Evolutionary conservation across 495 filamentous ascomycete species (phyloP), one percentile per base, ranked within the genome.

Genomic region (Pseudevernia furfuracea): DNA sequence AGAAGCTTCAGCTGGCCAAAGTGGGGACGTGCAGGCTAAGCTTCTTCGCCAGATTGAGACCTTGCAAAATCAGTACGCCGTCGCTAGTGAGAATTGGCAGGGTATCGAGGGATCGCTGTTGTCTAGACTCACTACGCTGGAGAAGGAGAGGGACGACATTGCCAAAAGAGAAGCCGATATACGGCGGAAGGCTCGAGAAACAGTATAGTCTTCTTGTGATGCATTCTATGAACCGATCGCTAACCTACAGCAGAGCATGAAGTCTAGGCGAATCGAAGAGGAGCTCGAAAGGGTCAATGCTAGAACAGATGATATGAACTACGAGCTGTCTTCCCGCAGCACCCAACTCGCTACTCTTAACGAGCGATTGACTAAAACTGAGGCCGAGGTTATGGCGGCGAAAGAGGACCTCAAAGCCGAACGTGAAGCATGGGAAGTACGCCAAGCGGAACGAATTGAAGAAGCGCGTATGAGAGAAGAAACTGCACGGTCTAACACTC

Each of bases 41-140:
- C 80, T 99, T 30, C 78, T 97, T 28, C 85, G 95, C 53, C 95
- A 97, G 75, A 86, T 97, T 37, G 95, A 99, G 79, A 97, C 90
- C 4, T 76, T 99, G 58, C 95, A 97, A 75, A 93, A 89, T 7
- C 95, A 99, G 74, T 96, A 99, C 74, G 87, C 91, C 0, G 85
- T 91, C 59, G 94, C 95, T 4, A 93, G 89, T 66, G 92, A 96
- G 69, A 99, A 97, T 72, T 99, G 95, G 95, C 92, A 97, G 65
- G 89, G 91, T 0, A 89, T 97, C 56, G 93, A 99, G 68, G 83
- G 89, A 17, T 92, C 89, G 1, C 75, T 97, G 55, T 80, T 90
- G 43, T 81, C 87, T 28, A 81, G 91, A 55, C 80, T 95, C 36
- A 80, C 84, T 2, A 85, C 77, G 61, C 77, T 96, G 14, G 94